Evolutionary conservation across 1,284 basidiomycete species (phyloP), one percentile per base, ranked within the genome.

Genomic region (Sanguinoderma infundibulare): DNA sequence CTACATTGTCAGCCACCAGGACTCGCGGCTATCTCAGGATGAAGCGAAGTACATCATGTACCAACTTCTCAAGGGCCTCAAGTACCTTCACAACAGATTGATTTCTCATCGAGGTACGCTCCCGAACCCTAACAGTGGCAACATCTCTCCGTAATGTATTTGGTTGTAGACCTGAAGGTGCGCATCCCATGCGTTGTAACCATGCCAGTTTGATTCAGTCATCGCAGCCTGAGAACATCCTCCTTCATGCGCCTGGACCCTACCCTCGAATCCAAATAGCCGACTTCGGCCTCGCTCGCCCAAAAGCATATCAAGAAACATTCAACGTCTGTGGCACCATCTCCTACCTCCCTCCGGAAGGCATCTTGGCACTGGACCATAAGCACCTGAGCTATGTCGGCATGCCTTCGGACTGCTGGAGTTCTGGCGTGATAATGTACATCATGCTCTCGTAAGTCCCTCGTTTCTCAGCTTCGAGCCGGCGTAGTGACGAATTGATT

Each of bases 21-120:
- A 82, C 36, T 78, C 78, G 57, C 82, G 79, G 55, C 77, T 95
- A 24, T 84, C 84, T 62, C 92, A 95, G 75, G 87, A 87, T 6
- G 93, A 96, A 75, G 84, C 87, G 15, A 93, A 93, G 75, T 96
- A 91, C 72, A 86, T 94, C 60, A 90, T 89, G 77, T 95, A 85
- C 70, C 94, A 96, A 73, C 74, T 95, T 20, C 76, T 95, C 26
- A 81, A 85, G 57, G 94, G 86, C 0, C 74, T 96, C 42, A 79
- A 82, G 55, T 93, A 95, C 72, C 77, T 96, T 32, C 94, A 96
- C 70, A 79, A 85, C 46, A 83, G 81, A 69, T 79, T 82, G 69
- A 89, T 96, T 58, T 91, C 92, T 5, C 94, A 96, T 78, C 81
- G 94, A 72, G 93, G 92, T 91, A 70, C 61, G 79, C 70, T 20